Conservation (phyloP, 2,329 filamentous ascomycete species). For the Hymenoscyphus repandus region DNA sequence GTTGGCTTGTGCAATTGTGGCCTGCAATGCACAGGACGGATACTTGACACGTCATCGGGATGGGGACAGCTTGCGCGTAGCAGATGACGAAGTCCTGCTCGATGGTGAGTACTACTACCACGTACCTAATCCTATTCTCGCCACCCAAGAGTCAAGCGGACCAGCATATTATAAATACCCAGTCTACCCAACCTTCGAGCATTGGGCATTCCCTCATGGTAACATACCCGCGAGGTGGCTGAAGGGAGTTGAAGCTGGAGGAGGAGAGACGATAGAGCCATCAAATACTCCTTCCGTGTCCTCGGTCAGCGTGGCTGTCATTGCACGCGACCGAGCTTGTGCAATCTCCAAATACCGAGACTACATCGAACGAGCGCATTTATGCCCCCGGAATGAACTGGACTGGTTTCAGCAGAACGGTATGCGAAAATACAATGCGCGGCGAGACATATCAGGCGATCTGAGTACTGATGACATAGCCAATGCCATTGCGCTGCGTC, state of each 20-base stretch:
- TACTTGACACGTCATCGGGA: conserved; percentile 1
- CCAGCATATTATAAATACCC: background rate
- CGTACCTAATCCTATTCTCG: background rate
- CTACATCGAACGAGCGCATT: background rate
- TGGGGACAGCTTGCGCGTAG: background rate
- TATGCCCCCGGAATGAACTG: background rate
- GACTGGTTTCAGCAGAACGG: background rate
- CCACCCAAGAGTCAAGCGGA: too few relatives aligned
- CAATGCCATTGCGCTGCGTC: background rate
- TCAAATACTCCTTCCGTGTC: background rate
- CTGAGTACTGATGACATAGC: background rate
- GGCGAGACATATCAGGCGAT: background rate
- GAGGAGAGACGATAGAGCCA: background rate
- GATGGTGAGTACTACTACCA: conserved; percentile 1
- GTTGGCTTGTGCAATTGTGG: background rate
- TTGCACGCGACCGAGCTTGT: background rate
- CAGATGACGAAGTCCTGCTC: background rate
- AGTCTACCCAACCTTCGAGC: background rate
- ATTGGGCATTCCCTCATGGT: background rate
- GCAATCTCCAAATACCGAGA: background rate
- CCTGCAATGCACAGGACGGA: background rate
- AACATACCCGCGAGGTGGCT: background rate
- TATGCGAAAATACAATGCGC: background rate
- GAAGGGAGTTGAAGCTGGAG: background rate
- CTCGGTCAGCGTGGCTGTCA: background rate